Base-by-base conservation (phyloP, 2,329 filamentous ascomycete genomes). In the Penicillium concentricum region DNA sequence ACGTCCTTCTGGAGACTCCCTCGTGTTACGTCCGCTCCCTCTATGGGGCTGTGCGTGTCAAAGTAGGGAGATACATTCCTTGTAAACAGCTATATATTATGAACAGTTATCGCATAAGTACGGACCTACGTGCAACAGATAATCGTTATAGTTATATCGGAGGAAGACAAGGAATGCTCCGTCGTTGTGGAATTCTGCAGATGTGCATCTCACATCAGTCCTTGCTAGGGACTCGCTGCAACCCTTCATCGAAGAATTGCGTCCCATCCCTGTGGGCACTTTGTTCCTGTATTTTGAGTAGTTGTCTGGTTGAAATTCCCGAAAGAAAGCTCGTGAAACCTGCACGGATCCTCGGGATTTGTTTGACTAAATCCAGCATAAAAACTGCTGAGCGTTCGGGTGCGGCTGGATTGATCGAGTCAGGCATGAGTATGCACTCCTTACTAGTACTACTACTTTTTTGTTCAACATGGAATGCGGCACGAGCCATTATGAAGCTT, bases 41-140 rank as follows among this genome's bases (percentile, higher is more conserved):
- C 52, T 52, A 68, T 74, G 70, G 66, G 67, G 72, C 61, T 72
- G 68, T 72, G 68, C 73, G 74, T 77, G 75, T 76, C 74, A 74
- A 76, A 71, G 67, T 66, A 74, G 71, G 68, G 73, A 77, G 74
- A 71, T 73, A 77, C 75, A 77, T 77, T 64, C 59, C 58, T 56
- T 59, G 20, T 51, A 50, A 34, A 37, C 10, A 46, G 18, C 18
- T 24, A 18, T n/a, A n/a, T n/a, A n/a, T n/a, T n/a, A n/a, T n/a
- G n/a, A n/a, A n/a, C n/a, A n/a, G n/a, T n/a, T n/a, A n/a, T n/a
- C n/a, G n/a, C n/a, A n/a, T n/a, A n/a, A n/a, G n/a, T n/a, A n/a
- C n/a, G n/a, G n/a, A n/a, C n/a, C n/a, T n/a, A n/a, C n/a, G n/a
- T n/a, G n/a, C n/a, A 34, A 37, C 10, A 46, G 18, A 16, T 24